These are phyloP conservation scores for Stromatinia cepivora DNA, from an alignment of 2,329 filamentous ascomycete genomes.

Conservation along the genomic window DNA sequence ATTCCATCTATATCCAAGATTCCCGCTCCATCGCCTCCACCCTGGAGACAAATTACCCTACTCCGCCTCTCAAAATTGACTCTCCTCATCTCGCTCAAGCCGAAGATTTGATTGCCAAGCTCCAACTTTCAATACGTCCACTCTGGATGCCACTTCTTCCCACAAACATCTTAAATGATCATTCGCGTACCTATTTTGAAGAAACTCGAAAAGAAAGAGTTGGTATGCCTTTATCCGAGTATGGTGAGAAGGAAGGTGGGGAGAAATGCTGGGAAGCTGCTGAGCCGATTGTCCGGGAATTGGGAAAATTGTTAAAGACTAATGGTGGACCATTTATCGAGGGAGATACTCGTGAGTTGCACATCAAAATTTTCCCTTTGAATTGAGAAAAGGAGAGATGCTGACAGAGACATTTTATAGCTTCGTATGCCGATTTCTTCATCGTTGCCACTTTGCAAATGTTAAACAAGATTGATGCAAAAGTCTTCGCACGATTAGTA, in stretches of 20 bases:
- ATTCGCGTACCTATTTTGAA: conserved; percentile 56
- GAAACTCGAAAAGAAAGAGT: conserved; percentile 50
- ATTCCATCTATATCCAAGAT: conserved; percentile 64
- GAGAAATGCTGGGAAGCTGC: conserved; percentile 52
- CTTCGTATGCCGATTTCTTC: conserved; percentile 59
- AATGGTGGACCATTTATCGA: conserved; percentile 59
- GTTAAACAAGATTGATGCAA: conserved; percentile 43
- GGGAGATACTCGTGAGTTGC: conserved; percentile 48
- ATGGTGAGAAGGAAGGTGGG: conserved; percentile 50
- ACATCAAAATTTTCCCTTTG: not conserved
- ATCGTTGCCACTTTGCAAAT: conserved; percentile 53
- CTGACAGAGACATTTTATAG: conserved; percentile 26
- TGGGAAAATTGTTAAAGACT: conserved; percentile 43
- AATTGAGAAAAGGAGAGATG: not conserved
- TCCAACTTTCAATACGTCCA: conserved; percentile 43
- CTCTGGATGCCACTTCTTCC: conserved; percentile 53
- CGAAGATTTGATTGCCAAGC: conserved; percentile 43
- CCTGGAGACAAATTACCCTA: conserved; percentile 60
- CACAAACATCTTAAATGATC: conserved; percentile 51
- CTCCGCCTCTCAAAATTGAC: conserved; percentile 54
- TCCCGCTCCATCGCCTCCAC: conserved; percentile 58
- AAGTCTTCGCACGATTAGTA: conserved; percentile 44
- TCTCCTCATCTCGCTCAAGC: conserved; percentile 51
- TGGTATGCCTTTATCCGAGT: conserved; percentile 55
- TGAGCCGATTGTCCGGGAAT: conserved; percentile 49